Evolutionary conservation across 148 eudicot genomes (phyloP).

Genomic region (Fagopyrum homotropicum): DNA sequence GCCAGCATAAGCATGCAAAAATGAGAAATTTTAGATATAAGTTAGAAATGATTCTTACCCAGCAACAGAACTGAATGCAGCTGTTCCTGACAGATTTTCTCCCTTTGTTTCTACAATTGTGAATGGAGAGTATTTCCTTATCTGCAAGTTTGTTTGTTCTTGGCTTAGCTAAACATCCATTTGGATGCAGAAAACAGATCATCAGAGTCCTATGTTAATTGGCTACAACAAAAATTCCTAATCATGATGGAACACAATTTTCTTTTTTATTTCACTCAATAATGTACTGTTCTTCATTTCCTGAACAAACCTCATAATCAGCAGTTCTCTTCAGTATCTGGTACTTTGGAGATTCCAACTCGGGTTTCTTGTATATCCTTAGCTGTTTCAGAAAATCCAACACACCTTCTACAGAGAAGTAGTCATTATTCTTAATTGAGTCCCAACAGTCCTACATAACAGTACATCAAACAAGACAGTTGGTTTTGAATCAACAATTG

Average conservation of each 20-base stretch:
- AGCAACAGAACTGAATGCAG: constrained; percentile 70
- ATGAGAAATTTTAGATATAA: background rate
- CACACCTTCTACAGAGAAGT: constrained; percentile 82
- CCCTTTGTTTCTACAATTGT: constrained; percentile 84
- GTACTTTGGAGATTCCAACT: constrained; percentile 79
- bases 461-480: background rate
- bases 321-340: constrained; percentile 72
- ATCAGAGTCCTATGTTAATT: background rate
- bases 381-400: constrained; percentile 83
- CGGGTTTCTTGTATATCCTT: constrained; percentile 78
- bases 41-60: constrained; percentile 40
- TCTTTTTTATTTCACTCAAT: no score
- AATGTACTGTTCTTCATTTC: background rate
- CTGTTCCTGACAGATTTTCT: constrained; percentile 85
- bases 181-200: constrained; percentile 1
- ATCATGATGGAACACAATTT: background rate
- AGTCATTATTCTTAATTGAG: constrained; percentile 67
- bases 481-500: background rate
- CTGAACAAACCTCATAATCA: constrained; percentile 62
- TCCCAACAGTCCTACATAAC: constrained; percentile 83
- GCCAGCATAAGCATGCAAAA: background rate
- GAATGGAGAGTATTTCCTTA: constrained; percentile 76
- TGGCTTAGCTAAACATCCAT: background rate
- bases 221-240: background rate
- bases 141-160: constrained; percentile 33